Evolutionary conservation across 192 early-diverging fungal genomes (phyloP), one percentile per base, ranked within the genome.

Genomic region (Rhizophagus prolifer): DNA sequence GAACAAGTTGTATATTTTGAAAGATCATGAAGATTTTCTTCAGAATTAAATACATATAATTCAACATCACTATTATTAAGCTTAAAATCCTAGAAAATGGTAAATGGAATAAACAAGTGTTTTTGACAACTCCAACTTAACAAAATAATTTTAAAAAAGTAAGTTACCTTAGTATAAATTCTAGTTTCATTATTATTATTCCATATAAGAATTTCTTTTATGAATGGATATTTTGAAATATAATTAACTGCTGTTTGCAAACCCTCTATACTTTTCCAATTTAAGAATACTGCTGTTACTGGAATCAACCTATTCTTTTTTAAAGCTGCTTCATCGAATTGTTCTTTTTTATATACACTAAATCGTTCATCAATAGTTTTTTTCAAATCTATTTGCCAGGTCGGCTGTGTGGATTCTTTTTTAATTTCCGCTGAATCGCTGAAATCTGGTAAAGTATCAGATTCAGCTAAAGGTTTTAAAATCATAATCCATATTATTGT

Each of bases 1-100:
- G 84, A 78, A 60, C 88, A 89, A 14, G 83, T 81, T 41, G 83
- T 87, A 68, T 86, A 88, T 69, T 87, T 84, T 64, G 88, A 82
- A 54, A 88, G 79, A 62, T 84, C 86, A 23, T 84, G 81, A 79
- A 89, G 36, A 64, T 86, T 84, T 73, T 88, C 85, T 23, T 76
- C 82, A 0, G 81, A 80, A 59, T 88, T 85, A 47, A 79, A 82
- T 4, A 86, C 82, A 47, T 79, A 72, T n/a, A 88, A 74, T 41
- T 68, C 73, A 23, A 70, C 70, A 58, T 71, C 44, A 31, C 38
- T 58, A n/a, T 73, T 38, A 71, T 81, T 70, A 28, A 83, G 73
- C 25, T 62, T 69, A 59, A 83, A 83, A 30, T 79, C 80, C 80
- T 81, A 72, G 9, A 36, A 67, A 36, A n/a, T 14, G 16, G 30